Conservation (phyloP, 176 grass and related monocot genomes). For the Rhynchospora breviuscula region DNA sequence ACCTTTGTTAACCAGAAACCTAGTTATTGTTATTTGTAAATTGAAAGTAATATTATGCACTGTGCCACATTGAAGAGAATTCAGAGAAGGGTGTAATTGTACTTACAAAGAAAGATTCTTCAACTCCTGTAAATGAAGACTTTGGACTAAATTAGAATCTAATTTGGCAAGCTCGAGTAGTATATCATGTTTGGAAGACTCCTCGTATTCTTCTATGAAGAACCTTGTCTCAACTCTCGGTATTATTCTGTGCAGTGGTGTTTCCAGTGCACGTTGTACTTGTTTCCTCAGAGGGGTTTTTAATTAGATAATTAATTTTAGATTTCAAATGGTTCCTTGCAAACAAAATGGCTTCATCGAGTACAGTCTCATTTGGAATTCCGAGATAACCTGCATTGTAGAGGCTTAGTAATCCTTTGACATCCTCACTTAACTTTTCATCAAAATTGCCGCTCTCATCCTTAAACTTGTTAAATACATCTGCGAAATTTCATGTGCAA, state of each 20-base stretch:
- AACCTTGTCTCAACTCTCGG: conserved; percentile 23
- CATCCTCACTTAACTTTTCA: not conserved
- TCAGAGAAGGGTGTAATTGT: no score
- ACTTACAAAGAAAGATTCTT: conserved; percentile 21
- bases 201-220: conserved; percentile 30
- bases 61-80: no score
- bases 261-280: conserved; percentile 21
- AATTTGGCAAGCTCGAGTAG: conserved; percentile 33
- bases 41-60: no score
- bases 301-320: not conserved
- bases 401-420: conserved; percentile 3
- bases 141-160: conserved; percentile 37
- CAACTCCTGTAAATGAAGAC: conserved; percentile 27
- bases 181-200: not conserved
- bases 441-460: conserved; percentile 13
- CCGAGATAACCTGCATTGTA: conserved; percentile 19
- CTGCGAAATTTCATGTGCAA: no score
- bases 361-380: conserved; percentile 25
- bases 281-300: not conserved
- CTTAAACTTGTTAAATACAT: conserved; percentile 38
- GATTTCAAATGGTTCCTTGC: not conserved
- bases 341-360: conserved; percentile 17
- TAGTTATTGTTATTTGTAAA: no score
- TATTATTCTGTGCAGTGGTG: conserved; percentile 23
- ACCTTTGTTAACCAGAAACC: no score